Percentiles rank a stretch among this genome's conserved stretches.
phyloP scores from a whole-genome alignment of 2,329 filamentous ascomycete genomes.

The Diaporthe citri region DNA sequence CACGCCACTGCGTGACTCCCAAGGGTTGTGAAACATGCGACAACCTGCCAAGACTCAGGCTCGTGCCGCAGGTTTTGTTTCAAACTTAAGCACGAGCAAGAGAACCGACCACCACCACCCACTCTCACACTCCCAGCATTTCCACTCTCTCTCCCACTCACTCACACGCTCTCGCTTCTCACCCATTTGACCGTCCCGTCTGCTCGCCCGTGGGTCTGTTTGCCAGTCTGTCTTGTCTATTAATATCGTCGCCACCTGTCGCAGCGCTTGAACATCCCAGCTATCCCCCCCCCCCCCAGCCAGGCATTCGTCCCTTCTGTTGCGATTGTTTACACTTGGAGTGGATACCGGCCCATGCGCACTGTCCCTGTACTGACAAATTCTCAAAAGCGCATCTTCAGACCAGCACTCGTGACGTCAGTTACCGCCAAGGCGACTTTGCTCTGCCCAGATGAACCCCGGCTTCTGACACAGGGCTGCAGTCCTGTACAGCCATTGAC shows the following conservation, averaged over 20 bases:
- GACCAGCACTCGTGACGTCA: constrained; percentile 16
- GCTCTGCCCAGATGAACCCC: background rate
- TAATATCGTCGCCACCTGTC: constrained; percentile 25
- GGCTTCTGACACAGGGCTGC: constrained; percentile 3
- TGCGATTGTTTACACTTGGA: background rate
- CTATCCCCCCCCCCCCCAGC: background rate
- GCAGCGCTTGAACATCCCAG: background rate
- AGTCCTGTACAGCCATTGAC: too few species aligned
- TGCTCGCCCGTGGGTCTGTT: background rate
- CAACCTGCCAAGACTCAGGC: constrained; percentile 31
- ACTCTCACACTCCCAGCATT: background rate
- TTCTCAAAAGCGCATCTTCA: background rate
- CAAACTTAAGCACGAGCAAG: constrained; percentile 17
- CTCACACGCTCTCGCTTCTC: background rate
- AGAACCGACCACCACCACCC: constrained; percentile 19
- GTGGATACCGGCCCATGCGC: background rate
- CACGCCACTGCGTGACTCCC: constrained; percentile 21
- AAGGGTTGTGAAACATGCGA: constrained; percentile 32
- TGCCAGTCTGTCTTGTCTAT: constrained; percentile 2
- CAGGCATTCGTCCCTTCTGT: background rate
- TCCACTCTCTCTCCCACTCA: too few species aligned
- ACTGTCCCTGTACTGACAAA: constrained; percentile 13
- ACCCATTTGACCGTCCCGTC: background rate
- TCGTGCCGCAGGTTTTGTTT: constrained; percentile 32
- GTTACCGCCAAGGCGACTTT: background rate